Percentiles rank a stretch among this genome's conserved stretches.
phyloP scores from a whole-genome alignment of 306 rosid genomes.

The Fragaria vesca region DNA sequence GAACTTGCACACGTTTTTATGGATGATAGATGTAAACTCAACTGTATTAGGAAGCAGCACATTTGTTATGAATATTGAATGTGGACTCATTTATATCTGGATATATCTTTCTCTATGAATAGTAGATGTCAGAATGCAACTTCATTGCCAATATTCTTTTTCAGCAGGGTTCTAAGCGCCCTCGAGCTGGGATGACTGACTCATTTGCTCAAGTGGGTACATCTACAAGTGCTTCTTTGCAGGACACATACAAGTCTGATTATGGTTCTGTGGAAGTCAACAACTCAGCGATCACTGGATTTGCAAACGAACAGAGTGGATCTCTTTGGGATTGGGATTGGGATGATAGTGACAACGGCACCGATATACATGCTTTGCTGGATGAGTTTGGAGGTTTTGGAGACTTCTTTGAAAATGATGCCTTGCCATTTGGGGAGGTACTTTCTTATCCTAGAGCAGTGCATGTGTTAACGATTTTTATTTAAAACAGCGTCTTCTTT shows the following conservation, averaged over 20 bases:
- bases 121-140: not conserved
- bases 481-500: not conserved
- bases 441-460: constrained; percentile 11
- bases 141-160: constrained; percentile 2
- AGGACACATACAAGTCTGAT: constrained; percentile 74
- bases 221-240: constrained; percentile 56
- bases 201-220: constrained; percentile 59
- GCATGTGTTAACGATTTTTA: not conserved
- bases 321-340: constrained; percentile 95
- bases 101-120: not conserved
- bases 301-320: constrained; percentile 64
- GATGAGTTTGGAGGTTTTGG: constrained; percentile 96
- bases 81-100: not conserved
- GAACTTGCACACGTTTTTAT: not conserved
- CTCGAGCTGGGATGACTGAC: constrained; percentile 66
- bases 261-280: constrained; percentile 70
- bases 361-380: constrained; percentile 82
- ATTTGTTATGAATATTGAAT: not conserved
- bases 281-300: constrained; percentile 66
- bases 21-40: not conserved
- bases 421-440: constrained; percentile 97
- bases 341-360: constrained; percentile 67
- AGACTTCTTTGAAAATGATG: constrained; percentile 85
- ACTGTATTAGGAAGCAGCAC: not conserved
- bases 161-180: constrained; percentile 75